A percentile compares a stretch with the other conserved stretches of the same genome.
Conservation (phyloP, 2,329 filamentous ascomycete species). For the Taxawa tesnikishii region DNA sequence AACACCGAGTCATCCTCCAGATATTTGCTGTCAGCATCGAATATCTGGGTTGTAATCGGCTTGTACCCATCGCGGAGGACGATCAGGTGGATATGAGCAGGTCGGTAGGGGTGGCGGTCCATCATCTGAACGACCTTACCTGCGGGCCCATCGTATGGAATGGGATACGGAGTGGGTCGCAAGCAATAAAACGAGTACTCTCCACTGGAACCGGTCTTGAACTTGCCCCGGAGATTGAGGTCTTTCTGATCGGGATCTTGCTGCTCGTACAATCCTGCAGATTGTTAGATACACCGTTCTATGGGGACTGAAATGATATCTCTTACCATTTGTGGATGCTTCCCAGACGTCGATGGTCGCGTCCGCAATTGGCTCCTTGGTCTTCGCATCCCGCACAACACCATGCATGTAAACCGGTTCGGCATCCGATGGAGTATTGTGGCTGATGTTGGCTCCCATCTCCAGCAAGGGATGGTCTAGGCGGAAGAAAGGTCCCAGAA, state of each 20-base stretch:
- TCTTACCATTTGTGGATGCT: conserved; percentile 39
- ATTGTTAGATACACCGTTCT: too few species aligned
- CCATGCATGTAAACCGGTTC: conserved; percentile 58
- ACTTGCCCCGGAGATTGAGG: conserved; percentile 69
- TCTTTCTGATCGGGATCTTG: conserved; percentile 59
- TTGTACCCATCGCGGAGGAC: conserved; percentile 47
- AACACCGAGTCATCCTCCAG: conserved; percentile 47
- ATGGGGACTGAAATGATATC: conserved; percentile 23
- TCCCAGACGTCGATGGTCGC: conserved; percentile 73
- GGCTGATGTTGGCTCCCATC: conserved; percentile 54
- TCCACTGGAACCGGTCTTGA: conserved; percentile 56
- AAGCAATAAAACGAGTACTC: conserved; percentile 65
- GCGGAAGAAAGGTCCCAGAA: conserved; percentile 69
- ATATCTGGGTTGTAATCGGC: conserved; percentile 65
- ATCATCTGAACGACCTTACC: conserved; percentile 40
- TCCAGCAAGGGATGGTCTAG: conserved; percentile 62
- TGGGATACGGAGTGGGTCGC: conserved; percentile 60
- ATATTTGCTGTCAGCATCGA: conserved; percentile 53
- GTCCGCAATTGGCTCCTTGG: conserved; percentile 51
- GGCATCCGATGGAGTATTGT: conserved; percentile 46
- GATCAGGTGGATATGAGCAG: conserved; percentile 51
- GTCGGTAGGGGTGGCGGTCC: conserved; percentile 47
- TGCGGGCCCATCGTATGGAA: conserved; percentile 52
- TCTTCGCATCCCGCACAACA: conserved; percentile 50
- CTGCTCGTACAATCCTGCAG: conserved; percentile 63